Base-by-base conservation (phyloP, 345 rosid genomes). In the Populus alba region DNA sequence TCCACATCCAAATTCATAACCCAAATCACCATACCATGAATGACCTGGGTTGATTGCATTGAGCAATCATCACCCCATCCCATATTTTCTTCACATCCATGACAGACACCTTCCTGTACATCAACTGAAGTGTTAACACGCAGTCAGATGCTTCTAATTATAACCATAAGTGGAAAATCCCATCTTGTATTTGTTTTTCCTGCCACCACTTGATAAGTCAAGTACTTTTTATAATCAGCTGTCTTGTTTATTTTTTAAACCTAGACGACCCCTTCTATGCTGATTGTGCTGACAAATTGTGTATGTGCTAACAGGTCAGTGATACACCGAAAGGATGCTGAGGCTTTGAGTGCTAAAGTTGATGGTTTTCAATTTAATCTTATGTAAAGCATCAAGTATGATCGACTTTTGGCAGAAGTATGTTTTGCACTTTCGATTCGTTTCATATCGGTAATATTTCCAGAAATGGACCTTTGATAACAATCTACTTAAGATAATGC, bases 81-180 rank as follows among this genome's bases (percentile, higher is more conserved):
- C 93, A 37, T 90, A 86, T 78, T 93, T 93, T 79, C 74, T 90
- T 7, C 92, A 91, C 61, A 90, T 91, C 96, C 96, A 91, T 91
- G 82, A 91, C 96, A 35, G 89, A 82, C 5, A 85, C 90, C 78
- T 90, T 90, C 68, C 90, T 90, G 83, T n/a, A 59, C 72, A 62
- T 16, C 9, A 39, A 5, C 3, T 7, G n/a, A 61, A 6, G 43
- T 61, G 4, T 43, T 43, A 43, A 43, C 3, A 72, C n/a, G 4
- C 23, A 29, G 15, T 75, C 6, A 66, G 47, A 31, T 0, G 12
- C 51, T n/a, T 66, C 29, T 20, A 18, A 29, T 25, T 35, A 22
- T 25, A 7, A 23, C 33, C 20, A 49, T 38, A 25, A 49, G 20
- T 33, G 9, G 23, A 10, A n/a, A 10, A 39, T 13, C 47, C 35